A percentile compares a stretch with the other conserved stretches of the same genome.
Evolutionary conservation across 179 eudicot species (phyloP).

Genomic region (Heliamphora pulchella): DNA sequence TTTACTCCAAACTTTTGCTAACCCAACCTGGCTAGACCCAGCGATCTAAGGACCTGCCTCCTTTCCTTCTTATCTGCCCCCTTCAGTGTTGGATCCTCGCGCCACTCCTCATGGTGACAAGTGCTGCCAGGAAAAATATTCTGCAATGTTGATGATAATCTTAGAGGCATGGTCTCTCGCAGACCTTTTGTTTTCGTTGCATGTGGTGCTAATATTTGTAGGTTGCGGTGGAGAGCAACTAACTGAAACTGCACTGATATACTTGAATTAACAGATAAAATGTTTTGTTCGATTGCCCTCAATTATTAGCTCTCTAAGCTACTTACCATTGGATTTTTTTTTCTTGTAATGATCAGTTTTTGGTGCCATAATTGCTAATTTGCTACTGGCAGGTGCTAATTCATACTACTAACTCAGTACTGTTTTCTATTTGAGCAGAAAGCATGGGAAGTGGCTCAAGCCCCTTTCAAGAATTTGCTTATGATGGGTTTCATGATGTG

Average conservation of each 20-base stretch:
- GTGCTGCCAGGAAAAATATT: neutral
- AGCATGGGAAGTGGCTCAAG: constrained; percentile 99
- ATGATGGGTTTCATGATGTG: constrained; percentile 99
- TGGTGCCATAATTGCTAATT: neutral
- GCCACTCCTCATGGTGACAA: too few relatives aligned
- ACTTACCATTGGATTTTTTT: neutral
- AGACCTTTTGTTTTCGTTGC: neutral
- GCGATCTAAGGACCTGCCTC: too few relatives aligned
- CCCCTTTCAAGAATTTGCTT: constrained; percentile 78
- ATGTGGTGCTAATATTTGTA: neutral
- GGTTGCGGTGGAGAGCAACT: neutral
- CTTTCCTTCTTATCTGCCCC: too few relatives aligned
- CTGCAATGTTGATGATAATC: neutral
- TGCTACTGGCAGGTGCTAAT: neutral
- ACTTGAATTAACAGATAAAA: neutral
- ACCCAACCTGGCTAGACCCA: too few relatives aligned
- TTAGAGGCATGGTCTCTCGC: neutral
- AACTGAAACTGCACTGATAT: neutral
- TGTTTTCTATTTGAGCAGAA: constrained; percentile 39
- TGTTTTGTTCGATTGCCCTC: neutral
- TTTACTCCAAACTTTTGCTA: too few relatives aligned
- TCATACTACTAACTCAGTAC: neutral
- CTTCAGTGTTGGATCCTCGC: too few relatives aligned
- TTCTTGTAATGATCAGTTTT: neutral
- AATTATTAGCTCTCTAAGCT: neutral